A percentile compares a stretch with the other conserved stretches of the same genome.
These are phyloP conservation scores for Talaromyces adpressus DNA, from an alignment of 495 filamentous ascomycete genomes.

Conservation along the genomic window DNA sequence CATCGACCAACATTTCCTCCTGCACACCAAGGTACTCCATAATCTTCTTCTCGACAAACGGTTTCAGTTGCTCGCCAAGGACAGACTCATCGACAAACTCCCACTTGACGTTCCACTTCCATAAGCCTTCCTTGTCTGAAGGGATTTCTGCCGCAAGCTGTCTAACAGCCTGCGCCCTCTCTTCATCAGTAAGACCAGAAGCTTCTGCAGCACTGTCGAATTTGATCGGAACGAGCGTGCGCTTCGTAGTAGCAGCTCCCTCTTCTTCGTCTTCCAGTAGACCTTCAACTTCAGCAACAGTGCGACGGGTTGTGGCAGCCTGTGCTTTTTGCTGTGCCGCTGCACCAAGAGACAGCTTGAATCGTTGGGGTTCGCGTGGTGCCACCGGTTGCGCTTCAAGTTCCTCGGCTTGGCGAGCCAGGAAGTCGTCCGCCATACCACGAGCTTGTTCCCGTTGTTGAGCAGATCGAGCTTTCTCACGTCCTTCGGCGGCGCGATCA, in stretches of 20 bases:
- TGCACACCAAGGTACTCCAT: slow-evolving; percentile 94
- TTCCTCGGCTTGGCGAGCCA: slow-evolving; percentile 81
- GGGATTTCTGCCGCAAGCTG: slow-evolving; percentile 88
- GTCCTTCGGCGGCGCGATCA: slow-evolving; percentile 71
- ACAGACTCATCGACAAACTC: slow-evolving; percentile 83
- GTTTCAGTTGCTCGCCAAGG: slow-evolving; percentile 79
- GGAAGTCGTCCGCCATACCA: slow-evolving; percentile 88
- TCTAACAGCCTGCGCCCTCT: slow-evolving; percentile 68
- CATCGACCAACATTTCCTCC: slow-evolving; percentile 90
- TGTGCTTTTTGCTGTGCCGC: slow-evolving; percentile 76
- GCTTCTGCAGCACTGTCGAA: slow-evolving; percentile 71
- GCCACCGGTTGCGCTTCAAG: slow-evolving; percentile 52
- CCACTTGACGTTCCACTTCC: slow-evolving; percentile 91
- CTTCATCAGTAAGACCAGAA: slow-evolving; percentile 71
- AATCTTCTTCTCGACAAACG: slow-evolving; percentile 97
- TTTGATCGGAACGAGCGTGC: slow-evolving; percentile 85
- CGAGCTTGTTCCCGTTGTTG: slow-evolving; percentile 71
- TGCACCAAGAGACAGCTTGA: slow-evolving; percentile 89
- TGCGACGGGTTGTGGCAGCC: slow-evolving; percentile 65
- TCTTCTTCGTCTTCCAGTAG: slow-evolving; percentile 93
- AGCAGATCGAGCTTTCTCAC: slow-evolving; percentile 60
- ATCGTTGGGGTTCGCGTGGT: slow-evolving; percentile 70
- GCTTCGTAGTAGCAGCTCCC: slow-evolving; percentile 58
- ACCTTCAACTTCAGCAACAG: slow-evolving; percentile 87
- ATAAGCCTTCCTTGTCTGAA: slow-evolving; percentile 76